Evolutionary conservation across 768 basidiomycete genomes (phyloP), one percentile per base, ranked within the genome.

Genomic region (Pulveroboletus sp.): DNA sequence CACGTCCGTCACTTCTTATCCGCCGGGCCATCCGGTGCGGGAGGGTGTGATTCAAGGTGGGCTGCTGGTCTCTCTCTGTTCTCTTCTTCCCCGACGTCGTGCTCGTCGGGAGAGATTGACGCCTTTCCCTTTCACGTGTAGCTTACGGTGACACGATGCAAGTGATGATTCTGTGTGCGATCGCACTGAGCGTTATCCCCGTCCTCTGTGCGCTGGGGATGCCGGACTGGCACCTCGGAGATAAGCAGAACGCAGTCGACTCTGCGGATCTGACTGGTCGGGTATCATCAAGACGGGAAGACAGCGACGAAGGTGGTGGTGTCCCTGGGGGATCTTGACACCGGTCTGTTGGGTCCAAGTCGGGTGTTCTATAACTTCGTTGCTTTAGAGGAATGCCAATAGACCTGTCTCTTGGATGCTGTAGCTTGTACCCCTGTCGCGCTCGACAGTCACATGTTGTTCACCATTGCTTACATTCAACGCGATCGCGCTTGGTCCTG

Each of bases 221-320:
- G 72, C 79, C 80, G 13, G 71, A 87, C 58, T 83, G 80, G 75
- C 75, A 79, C 52, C 80, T 92, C 44, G 81, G 82, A 14, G 80
- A 86, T 57, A 71, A 69, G 37, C 87, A 89, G 66, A 89, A 88
- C 62, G 83, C 85, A 0, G 76, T 84, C 14, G 84, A 88, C 27
- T 42, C 46, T 7, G 43, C 49, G 24, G 57, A 65, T 49, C 36
- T 65, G n/a, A 55, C 57, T 2, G 57, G 63, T 31, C 58, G 54
- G 32, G 18, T 17, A 15, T 40, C 50, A 6, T 9, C 24, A n/a
- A 32, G 14, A 21, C 30, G 28, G 39, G 46, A 40, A 31, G 47
- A 46, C 17, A 11, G n/a, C 8, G 28, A 2, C 2, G 39, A n/a
- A 10, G 35, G 3, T 2, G 41, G 8, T 41, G n/a, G 30, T 24